Percentiles rank a stretch among this genome's conserved stretches.
phyloP scores from a whole-genome alignment of 1,284 basidiomycete genomes.

The Cryptococcus neoformans region DNA sequence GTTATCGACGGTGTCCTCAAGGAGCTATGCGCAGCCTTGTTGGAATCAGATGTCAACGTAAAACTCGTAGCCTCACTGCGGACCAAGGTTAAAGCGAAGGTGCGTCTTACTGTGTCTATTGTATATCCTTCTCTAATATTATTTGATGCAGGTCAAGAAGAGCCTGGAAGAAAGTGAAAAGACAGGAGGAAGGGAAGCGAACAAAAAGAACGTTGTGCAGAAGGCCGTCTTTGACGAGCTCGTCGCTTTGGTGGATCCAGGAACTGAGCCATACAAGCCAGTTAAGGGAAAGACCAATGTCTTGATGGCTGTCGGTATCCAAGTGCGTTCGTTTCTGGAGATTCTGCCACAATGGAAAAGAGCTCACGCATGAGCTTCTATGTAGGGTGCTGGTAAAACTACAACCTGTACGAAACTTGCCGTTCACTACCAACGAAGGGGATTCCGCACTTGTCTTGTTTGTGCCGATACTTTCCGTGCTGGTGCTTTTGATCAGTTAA shows the following conservation, averaged over 20 bases:
- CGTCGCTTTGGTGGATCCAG: slow-evolving; percentile 90
- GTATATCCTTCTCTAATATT: background rate
- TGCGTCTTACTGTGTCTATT: slow-evolving; percentile 46
- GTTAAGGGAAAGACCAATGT: slow-evolving; percentile 94
- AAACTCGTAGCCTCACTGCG: slow-evolving; percentile 86
- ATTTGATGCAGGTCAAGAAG: slow-evolving; percentile 44
- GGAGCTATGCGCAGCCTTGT: slow-evolving; percentile 87
- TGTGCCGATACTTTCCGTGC: slow-evolving; percentile 99
- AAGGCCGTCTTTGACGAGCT: slow-evolving; percentile 98
- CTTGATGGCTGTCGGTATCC: slow-evolving; percentile 96
- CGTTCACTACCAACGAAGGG: slow-evolving; percentile 94
- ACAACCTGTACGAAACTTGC: slow-evolving; percentile 98
- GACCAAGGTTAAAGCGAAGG: slow-evolving; percentile 84
- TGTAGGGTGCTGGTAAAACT: slow-evolving; percentile 93
- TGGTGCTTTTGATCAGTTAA: slow-evolving; percentile 93
- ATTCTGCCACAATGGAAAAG: background rate
- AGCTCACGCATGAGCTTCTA: slow-evolving; percentile 4
- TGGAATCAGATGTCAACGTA: slow-evolving; percentile 98
- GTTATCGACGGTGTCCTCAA: slow-evolving; percentile 92
- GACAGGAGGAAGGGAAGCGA: slow-evolving; percentile 76
- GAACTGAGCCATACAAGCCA: slow-evolving; percentile 91
- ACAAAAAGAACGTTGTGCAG: slow-evolving; percentile 81
- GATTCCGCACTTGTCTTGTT: slow-evolving; percentile 97
- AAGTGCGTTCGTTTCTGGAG: slow-evolving; percentile 55
- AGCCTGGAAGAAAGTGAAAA: slow-evolving; percentile 59